phyloP scores from a whole-genome alignment of 306 rosid species.

The Casuarina glauca region DNA sequence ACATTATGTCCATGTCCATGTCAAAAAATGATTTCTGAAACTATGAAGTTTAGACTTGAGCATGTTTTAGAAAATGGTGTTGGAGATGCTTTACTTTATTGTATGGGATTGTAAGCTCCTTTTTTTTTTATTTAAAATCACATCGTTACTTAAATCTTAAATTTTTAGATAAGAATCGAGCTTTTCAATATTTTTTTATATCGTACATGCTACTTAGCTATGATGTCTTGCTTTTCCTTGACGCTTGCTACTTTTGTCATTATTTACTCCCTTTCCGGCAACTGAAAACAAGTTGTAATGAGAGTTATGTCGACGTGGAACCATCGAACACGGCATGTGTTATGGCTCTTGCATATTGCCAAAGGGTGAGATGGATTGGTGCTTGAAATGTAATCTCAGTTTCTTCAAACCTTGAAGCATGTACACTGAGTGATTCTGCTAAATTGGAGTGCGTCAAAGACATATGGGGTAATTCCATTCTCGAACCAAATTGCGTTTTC shows the following conservation, averaged over 20 bases:
- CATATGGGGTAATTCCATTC: not conserved
- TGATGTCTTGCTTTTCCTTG: not conserved
- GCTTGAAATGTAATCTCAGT: too few relatives aligned
- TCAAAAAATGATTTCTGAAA: too few relatives aligned
- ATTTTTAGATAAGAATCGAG: too few relatives aligned
- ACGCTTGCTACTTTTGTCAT: not conserved
- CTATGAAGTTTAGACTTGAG: too few relatives aligned
- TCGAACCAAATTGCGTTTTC: slow-evolving; percentile 21
- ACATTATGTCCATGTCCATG: not conserved
- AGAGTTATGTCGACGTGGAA: not conserved
- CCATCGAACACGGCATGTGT: slow-evolving; percentile 8
- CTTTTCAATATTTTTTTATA: too few relatives aligned
- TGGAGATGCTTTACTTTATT: too few relatives aligned
- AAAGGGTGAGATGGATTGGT: not conserved
- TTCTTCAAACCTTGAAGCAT: not conserved
- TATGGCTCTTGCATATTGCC: slow-evolving; percentile 10
- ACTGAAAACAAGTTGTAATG: slow-evolving; percentile 7
- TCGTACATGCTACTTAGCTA: not conserved
- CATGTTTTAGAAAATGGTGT: too few relatives aligned
- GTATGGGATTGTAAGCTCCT: too few relatives aligned
- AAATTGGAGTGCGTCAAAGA: slow-evolving; percentile 7
- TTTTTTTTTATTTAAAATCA: too few relatives aligned
- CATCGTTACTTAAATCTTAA: too few relatives aligned
- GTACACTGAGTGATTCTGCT: not conserved
- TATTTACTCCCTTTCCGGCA: not conserved